phyloP scores from a whole-genome alignment of 129 eudicot species.

The Arctium lappa region DNA sequence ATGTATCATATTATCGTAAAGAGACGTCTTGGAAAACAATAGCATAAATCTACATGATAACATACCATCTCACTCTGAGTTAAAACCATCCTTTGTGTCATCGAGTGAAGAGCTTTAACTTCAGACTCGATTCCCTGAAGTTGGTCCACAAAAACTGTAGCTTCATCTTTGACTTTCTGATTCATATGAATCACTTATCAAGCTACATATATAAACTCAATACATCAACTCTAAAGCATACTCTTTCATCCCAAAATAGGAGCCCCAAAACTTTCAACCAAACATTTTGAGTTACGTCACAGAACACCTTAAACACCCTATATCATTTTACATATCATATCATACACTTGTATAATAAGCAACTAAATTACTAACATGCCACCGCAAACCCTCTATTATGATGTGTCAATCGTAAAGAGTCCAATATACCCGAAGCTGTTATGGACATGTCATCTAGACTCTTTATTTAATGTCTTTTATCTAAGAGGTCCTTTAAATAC shows the following conservation, averaged over 20 bases:
- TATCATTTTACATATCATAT: too few relatives aligned
- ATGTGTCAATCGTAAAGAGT: too few relatives aligned
- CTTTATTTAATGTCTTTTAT: too few relatives aligned
- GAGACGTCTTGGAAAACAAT: not conserved
- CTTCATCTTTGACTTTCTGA: constrained; percentile 77
- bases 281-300: too few relatives aligned
- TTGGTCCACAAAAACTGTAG: constrained; percentile 56
- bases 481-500: too few relatives aligned
- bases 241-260: not conserved
- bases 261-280: too few relatives aligned
- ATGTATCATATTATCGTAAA: constrained; percentile 14
- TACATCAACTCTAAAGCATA: constrained; percentile 1
- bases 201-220: constrained; percentile 6
- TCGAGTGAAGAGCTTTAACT: constrained; percentile 71
- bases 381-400: too few relatives aligned
- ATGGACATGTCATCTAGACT: too few relatives aligned
- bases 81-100: constrained; percentile 95
- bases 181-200: constrained; percentile 27
- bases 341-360: too few relatives aligned
- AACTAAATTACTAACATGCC: too few relatives aligned
- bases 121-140: constrained; percentile 73
- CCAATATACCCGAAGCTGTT: too few relatives aligned
- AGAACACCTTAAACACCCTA: too few relatives aligned
- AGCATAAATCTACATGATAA: constrained; percentile 1
- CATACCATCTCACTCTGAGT: constrained; percentile 92